Evolutionary conservation across 331 rosid species (phyloP).

Genomic region (Malus hybrid): DNA sequence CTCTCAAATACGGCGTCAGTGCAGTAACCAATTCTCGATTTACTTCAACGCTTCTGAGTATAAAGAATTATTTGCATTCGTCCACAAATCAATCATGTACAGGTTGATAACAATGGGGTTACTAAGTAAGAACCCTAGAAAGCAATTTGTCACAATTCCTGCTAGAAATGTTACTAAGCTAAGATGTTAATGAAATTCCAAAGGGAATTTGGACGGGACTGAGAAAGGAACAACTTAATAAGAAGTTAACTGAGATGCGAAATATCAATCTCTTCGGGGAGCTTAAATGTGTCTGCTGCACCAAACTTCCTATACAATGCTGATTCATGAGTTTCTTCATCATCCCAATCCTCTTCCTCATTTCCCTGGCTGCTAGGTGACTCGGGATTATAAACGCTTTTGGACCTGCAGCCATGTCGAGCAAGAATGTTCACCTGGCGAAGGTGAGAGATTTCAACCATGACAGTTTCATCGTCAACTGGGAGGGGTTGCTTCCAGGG

Average conservation of each 20-base stretch:
- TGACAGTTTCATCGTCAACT: conserved; percentile 63
- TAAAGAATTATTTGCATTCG: not conserved
- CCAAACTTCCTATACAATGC: conserved; percentile 92
- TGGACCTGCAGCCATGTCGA: conserved; percentile 43
- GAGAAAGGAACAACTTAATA: not conserved
- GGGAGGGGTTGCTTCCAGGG: conserved; percentile 99
- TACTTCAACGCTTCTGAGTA: not conserved
- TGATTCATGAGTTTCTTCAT: conserved; percentile 28
- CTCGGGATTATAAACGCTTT: conserved; percentile 44
- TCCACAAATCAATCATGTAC: not conserved
- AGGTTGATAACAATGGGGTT: not conserved
- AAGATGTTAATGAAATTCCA: not conserved
- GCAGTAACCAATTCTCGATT: not conserved
- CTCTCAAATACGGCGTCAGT: not conserved
- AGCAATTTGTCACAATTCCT: not conserved
- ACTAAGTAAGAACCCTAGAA: not conserved
- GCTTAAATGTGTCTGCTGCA: conserved; percentile 73
- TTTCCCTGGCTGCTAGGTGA: conserved; percentile 23
- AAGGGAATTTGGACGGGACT: not conserved
- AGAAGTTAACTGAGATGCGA: conserved; percentile 59
- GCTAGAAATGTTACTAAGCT: not conserved
- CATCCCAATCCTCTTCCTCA: conserved; percentile 44
- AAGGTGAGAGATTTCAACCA: conserved; percentile 81
- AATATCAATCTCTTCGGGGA: conserved; percentile 69
- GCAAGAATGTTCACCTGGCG: conserved; percentile 97